Evolutionary conservation across 2,329 filamentous ascomycete species (phyloP), one percentile per base, ranked within the genome.

Genomic region (Cladosporium sp.): DNA sequence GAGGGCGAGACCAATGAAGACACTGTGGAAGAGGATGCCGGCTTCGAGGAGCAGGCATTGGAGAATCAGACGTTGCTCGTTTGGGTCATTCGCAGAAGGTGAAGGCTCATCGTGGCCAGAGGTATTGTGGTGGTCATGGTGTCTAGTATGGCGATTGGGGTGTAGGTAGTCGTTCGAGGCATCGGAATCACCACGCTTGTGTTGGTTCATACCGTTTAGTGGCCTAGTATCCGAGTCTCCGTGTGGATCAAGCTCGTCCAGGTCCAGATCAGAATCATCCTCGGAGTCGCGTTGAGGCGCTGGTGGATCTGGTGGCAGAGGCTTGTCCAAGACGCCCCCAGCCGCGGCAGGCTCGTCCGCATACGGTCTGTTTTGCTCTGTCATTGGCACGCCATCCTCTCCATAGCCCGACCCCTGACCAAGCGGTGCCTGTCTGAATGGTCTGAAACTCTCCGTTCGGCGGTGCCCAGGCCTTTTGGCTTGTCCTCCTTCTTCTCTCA

Each of bases 41-140:
- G 90, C 88, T 76, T 93, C 90, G 5, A 93, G 84, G 2, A 93
- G 83, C 5, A 90, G 85, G 69, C 91, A 91, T 77, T 93, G 90
- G 71, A 91, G 82, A 2, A 90, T 84, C 75, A 88, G 85, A 71
- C 87, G 89, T 72, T 86, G 84, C 76, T 85, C 82, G 78, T 82
- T 56, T 21, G 48, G 46, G 28, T 61, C 58, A 53, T 59, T 54
- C 51, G 13, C 53, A n/a, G 34, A 67, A 60, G 34, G 26, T 56
- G 62, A 8, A 51, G n/a, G 46, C 30, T 28, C 51, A 13, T 32
- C 51, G 51, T 54, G 51, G 5, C 28, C 51, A 30, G 49, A 21
- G 4, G 25, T 16, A 23, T 54, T 25, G 57, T 26, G 56, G 54
- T 34, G 46, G 59, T 25, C 26, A 3, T 54, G 59, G 30, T 39